Conservation (phyloP, 805 yeast genomes). For the Saturnispora quitensis region DNA sequence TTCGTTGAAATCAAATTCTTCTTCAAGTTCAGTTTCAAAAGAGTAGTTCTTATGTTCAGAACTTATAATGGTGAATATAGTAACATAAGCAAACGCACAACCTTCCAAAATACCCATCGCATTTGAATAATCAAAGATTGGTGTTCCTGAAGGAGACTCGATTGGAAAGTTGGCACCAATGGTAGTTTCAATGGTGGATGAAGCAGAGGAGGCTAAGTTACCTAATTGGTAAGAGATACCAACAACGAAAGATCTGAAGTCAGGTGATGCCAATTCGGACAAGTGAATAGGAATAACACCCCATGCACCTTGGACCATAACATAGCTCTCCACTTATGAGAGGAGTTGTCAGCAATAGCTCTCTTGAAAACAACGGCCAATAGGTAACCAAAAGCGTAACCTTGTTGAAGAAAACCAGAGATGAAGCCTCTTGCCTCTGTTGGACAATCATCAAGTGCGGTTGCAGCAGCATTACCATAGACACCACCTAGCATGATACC, state of each 20-base stretch:
- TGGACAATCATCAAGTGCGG: slow-evolving; percentile 47
- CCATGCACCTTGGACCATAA: slow-evolving; percentile 64
- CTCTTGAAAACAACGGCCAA: slow-evolving; percentile 57
- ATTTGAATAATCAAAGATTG: slow-evolving; percentile 41
- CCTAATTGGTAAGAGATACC: slow-evolving; percentile 64
- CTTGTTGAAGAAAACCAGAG: slow-evolving; percentile 69
- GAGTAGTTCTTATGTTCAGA: slow-evolving; percentile 42
- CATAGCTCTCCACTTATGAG: slow-evolving; percentile 52
- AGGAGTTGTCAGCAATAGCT: slow-evolving; percentile 47
- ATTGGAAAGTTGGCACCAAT: slow-evolving; percentile 50
- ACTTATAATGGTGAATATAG: slow-evolving; percentile 44
- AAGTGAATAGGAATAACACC: slow-evolving; percentile 58
- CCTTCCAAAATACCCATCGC: slow-evolving; percentile 64
- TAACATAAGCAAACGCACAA: slow-evolving; percentile 46
- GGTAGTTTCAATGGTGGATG: slow-evolving; percentile 59
- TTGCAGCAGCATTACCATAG: slow-evolving; percentile 45
- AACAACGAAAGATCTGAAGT: slow-evolving; percentile 51
- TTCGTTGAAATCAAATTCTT: slow-evolving; percentile 12
- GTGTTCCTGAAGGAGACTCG: slow-evolving; percentile 23
- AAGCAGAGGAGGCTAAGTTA: slow-evolving; percentile 57
- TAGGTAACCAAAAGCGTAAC: slow-evolving; percentile 64
- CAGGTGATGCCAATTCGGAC: slow-evolving; percentile 53
- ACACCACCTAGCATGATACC: slow-evolving; percentile 54
- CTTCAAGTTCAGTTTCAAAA: slow-evolving; percentile 17
- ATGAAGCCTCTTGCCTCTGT: slow-evolving; percentile 46